Evolutionary conservation across 2,329 filamentous ascomycete genomes (phyloP).

Genomic region (Fusarium sp.): DNA sequence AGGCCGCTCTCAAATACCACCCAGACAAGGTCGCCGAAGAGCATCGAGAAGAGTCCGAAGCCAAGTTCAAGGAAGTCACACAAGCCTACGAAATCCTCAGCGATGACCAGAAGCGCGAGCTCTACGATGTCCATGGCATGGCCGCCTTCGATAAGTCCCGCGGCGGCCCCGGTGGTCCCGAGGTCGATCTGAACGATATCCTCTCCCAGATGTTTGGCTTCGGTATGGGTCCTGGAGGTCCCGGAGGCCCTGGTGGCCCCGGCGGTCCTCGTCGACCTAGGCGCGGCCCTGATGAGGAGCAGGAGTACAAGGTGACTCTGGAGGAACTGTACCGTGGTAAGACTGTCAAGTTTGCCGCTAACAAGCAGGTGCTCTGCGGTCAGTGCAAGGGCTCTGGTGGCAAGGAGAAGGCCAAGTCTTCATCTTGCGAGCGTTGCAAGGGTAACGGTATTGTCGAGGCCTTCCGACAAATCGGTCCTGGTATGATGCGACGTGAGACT

Average conservation of each 20-base stretch:
- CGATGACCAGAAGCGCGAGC: constrained; percentile 91
- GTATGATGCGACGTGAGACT: constrained; percentile 85
- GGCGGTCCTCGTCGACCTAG: constrained; percentile 73
- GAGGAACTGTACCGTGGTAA: constrained; percentile 99
- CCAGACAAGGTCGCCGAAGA: constrained; percentile 95
- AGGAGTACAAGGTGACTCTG: constrained; percentile 89
- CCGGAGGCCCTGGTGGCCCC: constrained; percentile 63
- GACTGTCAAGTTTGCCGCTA: constrained; percentile 95
- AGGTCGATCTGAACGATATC: constrained; percentile 91
- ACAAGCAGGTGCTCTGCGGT: constrained; percentile 91
- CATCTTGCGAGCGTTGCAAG: constrained; percentile 86
- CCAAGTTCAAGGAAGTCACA: constrained; percentile 92
- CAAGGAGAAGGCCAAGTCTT: constrained; percentile 90
- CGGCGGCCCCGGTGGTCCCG: constrained; percentile 76
- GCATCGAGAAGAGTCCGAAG: constrained; percentile 86
- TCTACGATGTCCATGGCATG: constrained; percentile 98
- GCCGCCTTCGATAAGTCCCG: constrained; percentile 88
- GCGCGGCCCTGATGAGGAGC: constrained; percentile 87
- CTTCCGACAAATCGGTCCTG: constrained; percentile 87
- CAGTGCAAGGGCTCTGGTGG: constrained; percentile 91
- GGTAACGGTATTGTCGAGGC: constrained; percentile 84
- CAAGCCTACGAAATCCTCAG: constrained; percentile 98
- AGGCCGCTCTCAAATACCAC: constrained; percentile 91
- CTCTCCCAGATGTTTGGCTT: constrained; percentile 93
- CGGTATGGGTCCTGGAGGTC: constrained; percentile 70